Evolutionary conservation across 306 rosid species (phyloP).

Genomic region (Lathyrus aphaca): DNA sequence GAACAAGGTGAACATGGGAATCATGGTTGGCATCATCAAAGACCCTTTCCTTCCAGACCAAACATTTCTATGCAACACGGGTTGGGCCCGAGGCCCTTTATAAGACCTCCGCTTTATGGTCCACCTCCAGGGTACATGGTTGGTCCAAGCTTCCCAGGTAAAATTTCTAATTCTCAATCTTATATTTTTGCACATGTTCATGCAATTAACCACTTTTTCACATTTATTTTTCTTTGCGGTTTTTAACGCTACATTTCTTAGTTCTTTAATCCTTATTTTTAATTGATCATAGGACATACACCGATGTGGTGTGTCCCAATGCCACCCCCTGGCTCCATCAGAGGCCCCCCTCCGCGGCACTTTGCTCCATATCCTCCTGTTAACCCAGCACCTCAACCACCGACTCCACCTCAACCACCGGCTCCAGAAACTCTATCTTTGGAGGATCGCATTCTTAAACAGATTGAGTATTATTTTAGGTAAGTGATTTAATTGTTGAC

Average conservation of each 20-base stretch:
- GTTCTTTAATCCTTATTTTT: constrained; percentile 29
- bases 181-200: constrained; percentile 3
- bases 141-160: constrained; percentile 83
- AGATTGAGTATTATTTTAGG: constrained; percentile 94
- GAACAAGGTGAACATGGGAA: constrained; percentile 68
- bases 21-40: constrained; percentile 79
- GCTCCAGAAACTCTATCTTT: constrained; percentile 61
- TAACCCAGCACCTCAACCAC: constrained; percentile 48
- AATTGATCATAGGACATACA: constrained; percentile 62
- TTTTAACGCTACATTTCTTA: background rate
- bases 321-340: constrained; percentile 66
- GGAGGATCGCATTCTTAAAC: constrained; percentile 67
- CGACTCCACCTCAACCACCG: constrained; percentile 31
- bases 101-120: constrained; percentile 65
- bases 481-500: constrained; percentile 39
- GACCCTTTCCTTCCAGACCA: constrained; percentile 62
- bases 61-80: constrained; percentile 71
- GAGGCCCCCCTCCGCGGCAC: constrained; percentile 69
- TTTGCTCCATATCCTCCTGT: constrained; percentile 67
- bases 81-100: constrained; percentile 73
- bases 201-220: constrained; percentile 10
- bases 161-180: constrained; percentile 27
- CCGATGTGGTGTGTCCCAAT: constrained; percentile 69
- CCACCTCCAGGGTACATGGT: constrained; percentile 80
- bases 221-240: background rate